phyloP scores from a whole-genome alignment of 257 asterid genomes.

The Avicennia marina region DNA sequence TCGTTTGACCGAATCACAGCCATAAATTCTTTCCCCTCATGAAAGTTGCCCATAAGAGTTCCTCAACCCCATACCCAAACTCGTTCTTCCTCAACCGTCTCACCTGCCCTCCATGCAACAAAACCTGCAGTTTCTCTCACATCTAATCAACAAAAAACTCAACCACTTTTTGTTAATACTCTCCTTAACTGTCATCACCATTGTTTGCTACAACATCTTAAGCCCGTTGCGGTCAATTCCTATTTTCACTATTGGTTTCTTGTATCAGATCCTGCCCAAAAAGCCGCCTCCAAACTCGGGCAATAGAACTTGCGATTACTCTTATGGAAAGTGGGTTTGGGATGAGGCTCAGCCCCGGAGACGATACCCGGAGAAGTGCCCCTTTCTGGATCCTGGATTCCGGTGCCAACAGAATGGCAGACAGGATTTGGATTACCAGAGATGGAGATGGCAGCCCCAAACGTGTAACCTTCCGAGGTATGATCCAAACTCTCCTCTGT shows the following conservation, averaged over 20 bases:
- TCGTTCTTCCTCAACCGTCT: conserved; percentile 5
- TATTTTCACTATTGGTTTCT: conserved; percentile 29
- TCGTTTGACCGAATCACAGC: conserved; percentile 9
- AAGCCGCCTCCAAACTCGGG: background rate
- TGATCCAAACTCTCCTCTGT: background rate
- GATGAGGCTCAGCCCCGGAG: conserved; percentile 42
- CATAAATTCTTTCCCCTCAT: too few species aligned
- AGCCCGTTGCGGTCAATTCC: conserved; percentile 30
- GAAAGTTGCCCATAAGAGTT: too few species aligned
- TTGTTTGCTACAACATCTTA: conserved; percentile 23
- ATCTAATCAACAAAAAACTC: conserved; percentile 30
- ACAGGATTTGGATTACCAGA: conserved; percentile 44
- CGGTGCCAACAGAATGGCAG: conserved; percentile 70
- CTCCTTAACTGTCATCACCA: conserved; percentile 32
- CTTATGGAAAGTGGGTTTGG: conserved; percentile 68
- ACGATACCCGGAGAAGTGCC: conserved; percentile 65
- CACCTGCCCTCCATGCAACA: conserved; percentile 47
- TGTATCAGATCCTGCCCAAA: conserved; percentile 31
- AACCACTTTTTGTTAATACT: conserved; percentile 27
- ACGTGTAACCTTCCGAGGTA: conserved; percentile 77
- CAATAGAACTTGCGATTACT: conserved; percentile 43
- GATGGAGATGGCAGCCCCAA: conserved; percentile 88
- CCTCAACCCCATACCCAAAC: too few species aligned
- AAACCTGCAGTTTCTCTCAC: conserved; percentile 26
- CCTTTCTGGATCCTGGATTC: conserved; percentile 84